phyloP scores from a whole-genome alignment of 2,329 filamentous ascomycete species.

The Fusarium pininemorale region DNA sequence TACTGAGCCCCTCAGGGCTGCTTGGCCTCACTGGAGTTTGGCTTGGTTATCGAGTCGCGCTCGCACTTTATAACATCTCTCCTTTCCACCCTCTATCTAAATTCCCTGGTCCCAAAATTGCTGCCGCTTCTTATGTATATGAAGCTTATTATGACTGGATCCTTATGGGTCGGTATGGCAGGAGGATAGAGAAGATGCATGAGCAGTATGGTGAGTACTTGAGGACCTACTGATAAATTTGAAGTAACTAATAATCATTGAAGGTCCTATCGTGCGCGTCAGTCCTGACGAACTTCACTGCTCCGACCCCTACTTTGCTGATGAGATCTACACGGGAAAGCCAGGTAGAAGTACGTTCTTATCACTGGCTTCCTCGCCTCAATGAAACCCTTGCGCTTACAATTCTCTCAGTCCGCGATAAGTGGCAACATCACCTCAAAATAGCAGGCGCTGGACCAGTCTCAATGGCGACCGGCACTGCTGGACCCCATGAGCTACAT shows the following conservation, averaged over 20 bases:
- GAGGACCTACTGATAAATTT: fast-evolving
- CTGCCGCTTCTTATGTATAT: constrained; percentile 49
- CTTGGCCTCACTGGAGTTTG: constrained; percentile 37
- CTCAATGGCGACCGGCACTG: constrained; percentile 15
- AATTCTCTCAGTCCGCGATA: constrained; percentile 34
- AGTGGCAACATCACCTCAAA: constrained; percentile 34
- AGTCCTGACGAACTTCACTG: constrained; percentile 53
- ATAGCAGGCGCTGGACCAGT: constrained; percentile 17
- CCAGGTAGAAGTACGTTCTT: constrained; percentile 26
- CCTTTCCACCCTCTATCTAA: constrained; percentile 50
- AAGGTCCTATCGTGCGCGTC: constrained; percentile 51
- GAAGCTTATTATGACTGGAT: constrained; percentile 53
- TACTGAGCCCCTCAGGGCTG: neutral
- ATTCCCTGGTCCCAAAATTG: constrained; percentile 51
- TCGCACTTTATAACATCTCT: constrained; percentile 50
- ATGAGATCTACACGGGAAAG: constrained; percentile 49
- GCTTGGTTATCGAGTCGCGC: constrained; percentile 43
- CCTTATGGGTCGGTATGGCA: constrained; percentile 49
- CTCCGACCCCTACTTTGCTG: constrained; percentile 46
- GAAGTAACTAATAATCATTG: neutral
- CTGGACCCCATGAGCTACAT: constrained; percentile 44
- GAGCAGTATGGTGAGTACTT: constrained; percentile 46
- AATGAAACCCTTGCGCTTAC: neutral
- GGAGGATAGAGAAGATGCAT: constrained; percentile 49
- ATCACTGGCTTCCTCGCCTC: neutral